Conservation (phyloP, 805 yeast genomes). For the Nakazawaea ishiwadae region DNA sequence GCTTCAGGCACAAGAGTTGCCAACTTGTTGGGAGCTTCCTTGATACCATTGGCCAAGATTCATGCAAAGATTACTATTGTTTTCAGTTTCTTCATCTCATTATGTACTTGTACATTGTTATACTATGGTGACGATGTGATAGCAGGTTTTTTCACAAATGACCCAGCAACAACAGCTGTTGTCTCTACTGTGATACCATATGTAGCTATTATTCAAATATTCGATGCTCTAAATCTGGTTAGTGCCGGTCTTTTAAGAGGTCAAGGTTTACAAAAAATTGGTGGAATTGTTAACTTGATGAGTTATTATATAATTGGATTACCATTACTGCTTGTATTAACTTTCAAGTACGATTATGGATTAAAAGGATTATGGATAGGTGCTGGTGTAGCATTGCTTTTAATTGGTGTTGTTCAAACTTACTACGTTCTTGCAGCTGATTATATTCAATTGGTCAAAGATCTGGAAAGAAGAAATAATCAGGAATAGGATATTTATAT, state of each 20-base stretch:
- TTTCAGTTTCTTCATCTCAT: slow-evolving; percentile 31
- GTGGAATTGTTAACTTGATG: slow-evolving; percentile 52
- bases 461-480: slow-evolving; percentile 20
- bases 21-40: slow-evolving; percentile 42
- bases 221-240: slow-evolving; percentile 65
- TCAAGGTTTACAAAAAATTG: slow-evolving; percentile 67
- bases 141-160: slow-evolving; percentile 55
- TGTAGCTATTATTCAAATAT: slow-evolving; percentile 64
- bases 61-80: slow-evolving; percentile 33
- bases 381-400: slow-evolving; percentile 45
- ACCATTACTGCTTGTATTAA: slow-evolving; percentile 51
- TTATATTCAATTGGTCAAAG: slow-evolving; percentile 26
- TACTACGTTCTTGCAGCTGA: slow-evolving; percentile 23
- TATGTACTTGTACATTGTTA: slow-evolving; percentile 41
- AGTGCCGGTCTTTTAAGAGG: slow-evolving; percentile 77
- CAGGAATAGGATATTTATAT: no score
- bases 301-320: slow-evolving; percentile 60
- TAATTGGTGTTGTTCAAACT: slow-evolving; percentile 42
- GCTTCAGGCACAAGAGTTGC: slow-evolving; percentile 57
- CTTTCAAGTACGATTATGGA: slow-evolving; percentile 45
- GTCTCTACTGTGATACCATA: slow-evolving; percentile 54
- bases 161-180: slow-evolving; percentile 47
- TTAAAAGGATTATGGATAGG: slow-evolving; percentile 66
- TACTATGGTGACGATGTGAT: slow-evolving; percentile 37
- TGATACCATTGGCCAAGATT: slow-evolving; percentile 30